Percentiles rank a stretch among this genome's conserved stretches.
These are phyloP conservation scores for Cryptococcus hybrid DNA, from an alignment of 1,284 basidiomycete species.

Conservation along the genomic window DNA sequence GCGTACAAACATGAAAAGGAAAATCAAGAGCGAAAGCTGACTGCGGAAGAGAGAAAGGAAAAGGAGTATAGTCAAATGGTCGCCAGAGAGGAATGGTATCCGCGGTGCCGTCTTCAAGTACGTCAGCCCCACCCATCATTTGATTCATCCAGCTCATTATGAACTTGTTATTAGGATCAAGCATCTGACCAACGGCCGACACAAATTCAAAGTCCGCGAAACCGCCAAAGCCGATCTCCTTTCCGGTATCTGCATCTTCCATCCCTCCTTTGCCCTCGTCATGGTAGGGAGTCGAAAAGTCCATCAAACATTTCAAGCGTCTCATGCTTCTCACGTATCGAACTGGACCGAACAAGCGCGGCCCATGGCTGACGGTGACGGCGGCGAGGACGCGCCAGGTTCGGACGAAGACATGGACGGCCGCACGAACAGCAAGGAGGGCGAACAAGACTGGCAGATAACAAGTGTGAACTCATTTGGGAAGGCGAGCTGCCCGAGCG, in stretches of 20 bases:
- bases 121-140: slow-evolving; percentile 40
- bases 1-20: slow-evolving; percentile 85
- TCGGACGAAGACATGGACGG: slow-evolving; percentile 36
- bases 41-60: slow-evolving; percentile 80
- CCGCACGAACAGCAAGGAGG: slow-evolving; percentile 17
- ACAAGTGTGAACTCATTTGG: slow-evolving; percentile 89
- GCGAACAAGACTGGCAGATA: slow-evolving; percentile 67
- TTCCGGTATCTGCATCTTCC: slow-evolving; percentile 85
- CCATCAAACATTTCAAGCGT: slow-evolving; percentile 81
- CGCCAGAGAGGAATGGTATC: slow-evolving; percentile 76
- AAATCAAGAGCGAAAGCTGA: slow-evolving; percentile 88
- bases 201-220: slow-evolving; percentile 94
- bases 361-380: slow-evolving; percentile 62
- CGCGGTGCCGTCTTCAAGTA: slow-evolving; percentile 86
- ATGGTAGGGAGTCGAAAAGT: slow-evolving; percentile 84
- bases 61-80: slow-evolving; percentile 80
- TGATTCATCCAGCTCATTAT: no score
- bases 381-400: slow-evolving; percentile 21
- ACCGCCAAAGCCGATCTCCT: slow-evolving; percentile 90
- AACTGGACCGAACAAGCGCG: slow-evolving; percentile 87
- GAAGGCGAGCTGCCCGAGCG: slow-evolving; percentile 85
- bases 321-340: slow-evolving; percentile 79
- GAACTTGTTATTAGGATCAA: slow-evolving; percentile 63
- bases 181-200: slow-evolving; percentile 84
- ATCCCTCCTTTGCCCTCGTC: slow-evolving; percentile 82